Evolutionary conservation across 371 early-diverging fungal genomes (phyloP).

Genomic region (Funneliformis caledonium): DNA sequence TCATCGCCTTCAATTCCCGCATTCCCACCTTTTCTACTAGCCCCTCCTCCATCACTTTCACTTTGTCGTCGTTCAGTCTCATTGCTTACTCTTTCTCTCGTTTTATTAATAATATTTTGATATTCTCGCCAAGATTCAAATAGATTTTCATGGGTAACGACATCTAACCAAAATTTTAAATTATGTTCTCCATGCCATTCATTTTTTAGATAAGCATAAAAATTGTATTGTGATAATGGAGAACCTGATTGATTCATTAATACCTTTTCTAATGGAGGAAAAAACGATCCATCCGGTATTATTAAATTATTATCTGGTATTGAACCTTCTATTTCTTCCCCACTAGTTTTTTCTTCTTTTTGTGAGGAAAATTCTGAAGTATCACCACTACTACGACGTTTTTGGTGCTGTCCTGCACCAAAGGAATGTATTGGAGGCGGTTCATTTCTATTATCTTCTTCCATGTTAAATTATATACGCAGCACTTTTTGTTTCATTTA

Average conservation of each 20-base stretch:
- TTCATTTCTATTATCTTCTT: too few species aligned
- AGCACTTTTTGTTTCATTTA: too few species aligned
- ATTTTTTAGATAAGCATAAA: constrained; percentile 30
- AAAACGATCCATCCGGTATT: background rate
- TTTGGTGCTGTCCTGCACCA: too few species aligned
- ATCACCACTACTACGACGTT: too few species aligned
- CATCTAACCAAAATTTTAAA: constrained; percentile 38
- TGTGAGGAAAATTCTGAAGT: too few species aligned
- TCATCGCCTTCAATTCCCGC: background rate
- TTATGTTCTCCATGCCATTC: constrained; percentile 37
- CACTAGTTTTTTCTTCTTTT: too few species aligned
- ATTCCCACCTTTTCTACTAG: background rate
- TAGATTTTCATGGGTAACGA: constrained; percentile 31
- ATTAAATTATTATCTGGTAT: background rate
- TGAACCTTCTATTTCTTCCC: too few species aligned
- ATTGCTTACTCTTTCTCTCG: constrained; percentile 7
- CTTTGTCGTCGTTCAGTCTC: background rate
- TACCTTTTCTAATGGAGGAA: constrained; percentile 29
- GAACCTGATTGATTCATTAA: constrained; percentile 31
- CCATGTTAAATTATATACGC: too few species aligned
- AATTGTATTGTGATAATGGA: constrained; percentile 38
- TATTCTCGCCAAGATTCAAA: constrained; percentile 28
- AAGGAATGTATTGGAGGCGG: too few species aligned
- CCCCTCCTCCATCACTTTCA: background rate
- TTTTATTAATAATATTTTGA: constrained; percentile 19